Conservation (phyloP, 2,329 filamentous ascomycete genomes). For the Beauveria brongniartii region DNA sequence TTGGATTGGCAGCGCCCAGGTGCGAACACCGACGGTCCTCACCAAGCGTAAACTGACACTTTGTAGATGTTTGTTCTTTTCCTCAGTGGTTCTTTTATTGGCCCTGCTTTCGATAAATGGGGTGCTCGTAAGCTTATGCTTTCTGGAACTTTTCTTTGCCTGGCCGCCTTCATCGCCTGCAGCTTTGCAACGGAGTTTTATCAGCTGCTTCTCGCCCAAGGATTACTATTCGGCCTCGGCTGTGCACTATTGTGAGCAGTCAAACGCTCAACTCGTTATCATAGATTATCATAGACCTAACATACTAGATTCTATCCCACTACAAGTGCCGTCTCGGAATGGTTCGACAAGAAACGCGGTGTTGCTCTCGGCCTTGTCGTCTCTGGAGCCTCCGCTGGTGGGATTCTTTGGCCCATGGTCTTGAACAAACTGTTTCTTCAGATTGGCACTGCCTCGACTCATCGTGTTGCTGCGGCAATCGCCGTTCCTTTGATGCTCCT, state of each 20-base stretch:
- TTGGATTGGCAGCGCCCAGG: conserved; percentile 33
- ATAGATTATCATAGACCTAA: neutral
- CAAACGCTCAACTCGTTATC: no score
- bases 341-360: conserved; percentile 23
- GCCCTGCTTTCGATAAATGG: conserved; percentile 32
- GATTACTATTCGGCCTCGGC: conserved; percentile 33
- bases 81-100: conserved; percentile 29
- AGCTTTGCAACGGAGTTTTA: conserved; percentile 26
- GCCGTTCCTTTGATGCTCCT: conserved; percentile 20
- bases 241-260: conserved; percentile 26
- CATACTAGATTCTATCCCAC: conserved; percentile 23
- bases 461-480: conserved; percentile 17
- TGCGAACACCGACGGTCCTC: conserved; percentile 5
- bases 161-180: conserved; percentile 30
- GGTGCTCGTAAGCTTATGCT: conserved; percentile 28
- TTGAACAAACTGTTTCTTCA: conserved; percentile 14
- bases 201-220: conserved; percentile 31
- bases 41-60: conserved; percentile 10
- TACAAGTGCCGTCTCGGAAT: conserved; percentile 21
- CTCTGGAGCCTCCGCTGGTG: conserved; percentile 25
- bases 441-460: conserved; percentile 13
- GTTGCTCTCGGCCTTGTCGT: conserved; percentile 24
- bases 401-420: conserved; percentile 23
- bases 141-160: conserved; percentile 26
- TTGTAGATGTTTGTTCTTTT: conserved; percentile 31